A percentile compares a stretch with the other conserved stretches of the same genome.
These are phyloP conservation scores for Sesbania bispinosa DNA, from an alignment of 306 rosid species.

Conservation along the genomic window DNA sequence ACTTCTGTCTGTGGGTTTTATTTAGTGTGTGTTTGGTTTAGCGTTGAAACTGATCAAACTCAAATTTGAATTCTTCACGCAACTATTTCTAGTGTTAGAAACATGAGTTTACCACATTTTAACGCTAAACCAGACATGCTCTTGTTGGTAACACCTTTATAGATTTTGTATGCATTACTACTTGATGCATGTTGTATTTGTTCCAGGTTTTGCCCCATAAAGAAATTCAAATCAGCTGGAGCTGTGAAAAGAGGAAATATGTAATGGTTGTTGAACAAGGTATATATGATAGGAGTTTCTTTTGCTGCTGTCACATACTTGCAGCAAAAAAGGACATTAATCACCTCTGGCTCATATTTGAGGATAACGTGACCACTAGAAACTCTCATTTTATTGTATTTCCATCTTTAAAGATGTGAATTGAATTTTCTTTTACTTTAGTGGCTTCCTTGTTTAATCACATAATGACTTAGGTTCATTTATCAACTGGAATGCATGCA, in stretches of 20 bases:
- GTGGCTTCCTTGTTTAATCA: not conserved
- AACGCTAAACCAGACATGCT: too few relatives aligned
- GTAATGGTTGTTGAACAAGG: not conserved
- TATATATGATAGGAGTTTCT: not conserved
- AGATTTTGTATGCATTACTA: not conserved
- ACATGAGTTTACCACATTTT: too few relatives aligned
- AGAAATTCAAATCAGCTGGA: constrained; percentile 5
- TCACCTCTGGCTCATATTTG: not conserved
- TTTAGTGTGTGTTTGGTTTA: too few relatives aligned
- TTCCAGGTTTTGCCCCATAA: constrained; percentile 23
- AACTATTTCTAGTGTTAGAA: too few relatives aligned
- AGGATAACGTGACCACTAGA: constrained; percentile 18
- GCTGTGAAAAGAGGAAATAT: not conserved
- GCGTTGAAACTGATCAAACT: too few relatives aligned
- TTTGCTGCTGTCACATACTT: not conserved
- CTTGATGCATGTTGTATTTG: constrained; percentile 2
- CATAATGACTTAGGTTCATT: not conserved
- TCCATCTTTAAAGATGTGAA: not conserved
- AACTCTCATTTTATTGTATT: not conserved
- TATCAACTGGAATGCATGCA: not conserved
- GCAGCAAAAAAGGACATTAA: not conserved
- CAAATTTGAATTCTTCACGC: too few relatives aligned
- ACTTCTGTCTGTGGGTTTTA: not conserved
- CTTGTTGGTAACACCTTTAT: not conserved
- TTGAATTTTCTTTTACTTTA: not conserved